Evolutionary conservation across 352 stramenopile species (phyloP).

Genomic region (Pythium pyrilobum): DNA sequence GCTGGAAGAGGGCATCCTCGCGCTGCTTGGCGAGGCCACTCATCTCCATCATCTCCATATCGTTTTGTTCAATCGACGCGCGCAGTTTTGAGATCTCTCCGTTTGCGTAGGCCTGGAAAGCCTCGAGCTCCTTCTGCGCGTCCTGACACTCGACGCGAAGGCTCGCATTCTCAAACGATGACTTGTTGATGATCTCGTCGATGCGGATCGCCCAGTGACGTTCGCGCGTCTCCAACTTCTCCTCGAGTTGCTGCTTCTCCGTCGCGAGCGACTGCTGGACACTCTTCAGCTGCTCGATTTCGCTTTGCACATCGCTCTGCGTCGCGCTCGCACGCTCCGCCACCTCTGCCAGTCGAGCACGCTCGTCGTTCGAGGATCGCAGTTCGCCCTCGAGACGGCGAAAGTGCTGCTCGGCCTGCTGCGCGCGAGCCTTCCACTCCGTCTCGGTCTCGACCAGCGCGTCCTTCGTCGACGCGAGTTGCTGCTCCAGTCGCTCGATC

Average conservation of each 20-base stretch:
- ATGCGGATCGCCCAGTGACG: slow-evolving; percentile 32
- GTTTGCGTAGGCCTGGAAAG: slow-evolving; percentile 44
- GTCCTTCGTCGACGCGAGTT: slow-evolving; percentile 24
- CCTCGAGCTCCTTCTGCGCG: slow-evolving; percentile 43
- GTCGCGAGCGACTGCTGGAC: slow-evolving; percentile 7
- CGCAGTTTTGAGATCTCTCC: slow-evolving; percentile 46
- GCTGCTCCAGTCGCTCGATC: slow-evolving; percentile 24
- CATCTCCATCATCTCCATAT: slow-evolving; percentile 32
- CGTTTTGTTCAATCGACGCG: slow-evolving; percentile 27
- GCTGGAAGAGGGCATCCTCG: slow-evolving; percentile 24
- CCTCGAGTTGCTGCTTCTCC: slow-evolving; percentile 29
- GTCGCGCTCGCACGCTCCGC: not conserved
- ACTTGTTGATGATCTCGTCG: slow-evolving; percentile 26
- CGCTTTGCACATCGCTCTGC: not conserved
- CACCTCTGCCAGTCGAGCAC: slow-evolving; percentile 1
- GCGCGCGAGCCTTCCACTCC: slow-evolving; percentile 10
- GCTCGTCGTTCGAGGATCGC: slow-evolving; percentile 6
- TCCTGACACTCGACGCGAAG: slow-evolving; percentile 39
- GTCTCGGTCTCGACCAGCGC: slow-evolving; percentile 24
- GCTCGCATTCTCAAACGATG: slow-evolving; percentile 27
- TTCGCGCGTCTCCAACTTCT: slow-evolving; percentile 23
- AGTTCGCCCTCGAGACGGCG: slow-evolving; percentile 8
- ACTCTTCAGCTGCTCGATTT: slow-evolving; percentile 22
- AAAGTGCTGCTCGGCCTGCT: slow-evolving; percentile 12
- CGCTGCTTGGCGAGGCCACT: slow-evolving; percentile 16